These are phyloP conservation scores for Aspergillus aculeatus DNA, from an alignment of 2,329 filamentous ascomycete species.

Conservation along the genomic window DNA sequence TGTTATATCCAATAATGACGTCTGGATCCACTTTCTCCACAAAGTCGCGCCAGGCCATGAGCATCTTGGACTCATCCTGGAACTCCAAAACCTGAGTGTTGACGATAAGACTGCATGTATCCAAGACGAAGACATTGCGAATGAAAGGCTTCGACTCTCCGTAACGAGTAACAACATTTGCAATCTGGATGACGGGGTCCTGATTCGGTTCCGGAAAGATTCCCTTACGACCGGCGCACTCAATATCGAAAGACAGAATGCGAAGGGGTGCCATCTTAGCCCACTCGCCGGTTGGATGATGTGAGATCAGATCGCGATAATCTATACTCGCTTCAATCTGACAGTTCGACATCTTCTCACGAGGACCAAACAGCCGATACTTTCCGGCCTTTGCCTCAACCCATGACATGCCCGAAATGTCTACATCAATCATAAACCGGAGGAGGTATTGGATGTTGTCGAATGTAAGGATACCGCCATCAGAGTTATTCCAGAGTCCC, in stretches of 20 bases:
- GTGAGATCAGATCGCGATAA: constrained; percentile 79
- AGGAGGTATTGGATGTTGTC: constrained; percentile 95
- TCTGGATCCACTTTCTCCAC: constrained; percentile 88
- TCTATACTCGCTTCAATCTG: constrained; percentile 90
- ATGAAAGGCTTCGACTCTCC: constrained; percentile 96
- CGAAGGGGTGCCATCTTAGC: constrained; percentile 95
- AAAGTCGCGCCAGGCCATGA: constrained; percentile 90
- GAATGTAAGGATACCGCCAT: constrained; percentile 78
- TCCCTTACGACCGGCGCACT: constrained; percentile 95
- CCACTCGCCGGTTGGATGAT: constrained; percentile 90
- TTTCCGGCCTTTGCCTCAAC: constrained; percentile 76
- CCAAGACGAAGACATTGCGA: constrained; percentile 92
- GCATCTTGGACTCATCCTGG: constrained; percentile 78
- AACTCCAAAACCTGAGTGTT: constrained; percentile 91
- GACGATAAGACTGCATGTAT: constrained; percentile 88
- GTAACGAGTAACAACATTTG: constrained; percentile 90
- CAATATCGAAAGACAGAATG: constrained; percentile 95
- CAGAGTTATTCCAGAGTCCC: constrained; percentile 73
- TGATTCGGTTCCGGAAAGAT: constrained; percentile 91
- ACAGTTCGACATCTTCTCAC: constrained; percentile 80
- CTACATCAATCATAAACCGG: constrained; percentile 96
- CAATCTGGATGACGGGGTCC: constrained; percentile 96
- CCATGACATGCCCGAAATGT: constrained; percentile 96
- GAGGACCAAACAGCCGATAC: constrained; percentile 67
- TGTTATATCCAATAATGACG: constrained; percentile 98